Conservation (phyloP, 1,284 basidiomycete genomes). For the Acaromyces ingoldii region DNA sequence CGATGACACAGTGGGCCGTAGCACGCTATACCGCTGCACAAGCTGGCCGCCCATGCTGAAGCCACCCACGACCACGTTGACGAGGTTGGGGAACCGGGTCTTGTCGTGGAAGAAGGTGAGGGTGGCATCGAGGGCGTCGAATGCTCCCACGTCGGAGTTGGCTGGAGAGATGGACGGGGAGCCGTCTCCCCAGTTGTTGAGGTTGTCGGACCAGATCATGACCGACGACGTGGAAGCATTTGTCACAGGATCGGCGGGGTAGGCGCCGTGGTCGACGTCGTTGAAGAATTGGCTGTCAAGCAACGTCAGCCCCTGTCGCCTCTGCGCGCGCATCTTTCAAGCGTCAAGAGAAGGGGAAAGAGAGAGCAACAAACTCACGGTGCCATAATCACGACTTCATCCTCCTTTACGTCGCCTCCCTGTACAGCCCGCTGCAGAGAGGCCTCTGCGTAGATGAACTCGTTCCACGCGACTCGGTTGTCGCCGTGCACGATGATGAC, state of each 20-base stretch:
- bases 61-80: constrained; percentile 41
- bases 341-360: neutral
- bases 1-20: constrained; percentile 17
- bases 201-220: constrained; percentile 25
- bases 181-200: constrained; percentile 34
- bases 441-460: constrained; percentile 38
- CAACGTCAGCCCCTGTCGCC: neutral
- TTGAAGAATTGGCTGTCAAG: constrained; percentile 25
- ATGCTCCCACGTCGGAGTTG: constrained; percentile 13
- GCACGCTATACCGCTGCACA: constrained; percentile 32
- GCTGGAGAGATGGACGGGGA: constrained; percentile 22
- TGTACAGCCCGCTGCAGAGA: constrained; percentile 22
- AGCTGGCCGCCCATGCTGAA: constrained; percentile 42
- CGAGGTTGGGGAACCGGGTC: constrained; percentile 30
- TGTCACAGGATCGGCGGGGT: constrained; percentile 17
- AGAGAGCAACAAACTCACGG: constrained; percentile 12
- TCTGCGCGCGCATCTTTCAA: neutral
- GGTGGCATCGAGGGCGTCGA: constrained; percentile 37
- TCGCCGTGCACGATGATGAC: constrained; percentile 10
- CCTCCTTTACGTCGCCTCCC: constrained; percentile 24
- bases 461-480: constrained; percentile 18
- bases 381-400: constrained; percentile 39
- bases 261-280: constrained; percentile 31
- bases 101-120: constrained; percentile 30
- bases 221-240: constrained; percentile 16